phyloP scores from a whole-genome alignment of 2,329 filamentous ascomycete genomes.

The Sclerotinia subarctica region DNA sequence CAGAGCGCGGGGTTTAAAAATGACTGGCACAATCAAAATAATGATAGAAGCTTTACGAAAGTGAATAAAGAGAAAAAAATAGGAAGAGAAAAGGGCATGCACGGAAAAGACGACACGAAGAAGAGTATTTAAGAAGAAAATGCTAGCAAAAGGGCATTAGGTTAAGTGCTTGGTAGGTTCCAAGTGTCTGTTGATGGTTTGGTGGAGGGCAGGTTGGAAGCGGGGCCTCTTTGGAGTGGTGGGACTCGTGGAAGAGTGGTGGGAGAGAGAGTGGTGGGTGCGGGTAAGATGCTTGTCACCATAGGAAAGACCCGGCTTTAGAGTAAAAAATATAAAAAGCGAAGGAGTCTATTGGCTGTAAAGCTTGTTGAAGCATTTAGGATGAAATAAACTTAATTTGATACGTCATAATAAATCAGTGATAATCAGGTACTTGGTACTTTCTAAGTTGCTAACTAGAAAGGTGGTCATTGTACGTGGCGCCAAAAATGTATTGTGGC shows the following conservation, averaged over 20 bases:
- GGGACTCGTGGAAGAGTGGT: no score
- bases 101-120: background rate
- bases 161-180: slow-evolving; percentile 1
- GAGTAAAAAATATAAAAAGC: background rate
- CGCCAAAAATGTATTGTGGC: background rate
- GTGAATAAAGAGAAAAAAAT: background rate
- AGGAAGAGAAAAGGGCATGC: background rate
- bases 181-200: slow-evolving; percentile 15
- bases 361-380: background rate
- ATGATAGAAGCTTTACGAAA: background rate
- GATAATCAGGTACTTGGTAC: slow-evolving; percentile 9
- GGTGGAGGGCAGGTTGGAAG: slow-evolving; percentile 19
- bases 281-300: slow-evolving; percentile 4
- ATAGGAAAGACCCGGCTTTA: slow-evolving; percentile 14
- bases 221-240: slow-evolving; percentile 14
- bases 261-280: slow-evolving; percentile 7
- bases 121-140: background rate
- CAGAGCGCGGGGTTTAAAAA: background rate
- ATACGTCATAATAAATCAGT: slow-evolving; percentile 7
- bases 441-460: background rate
- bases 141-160: slow-evolving; percentile 2
- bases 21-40: background rate
- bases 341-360: background rate
- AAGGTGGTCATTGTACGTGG: background rate
- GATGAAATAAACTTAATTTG: background rate